Percentiles rank a stretch among this genome's conserved stretches.
These are phyloP conservation scores for Huiozyma sinensis DNA, from an alignment of 805 yeast genomes.

Conservation along the genomic window DNA sequence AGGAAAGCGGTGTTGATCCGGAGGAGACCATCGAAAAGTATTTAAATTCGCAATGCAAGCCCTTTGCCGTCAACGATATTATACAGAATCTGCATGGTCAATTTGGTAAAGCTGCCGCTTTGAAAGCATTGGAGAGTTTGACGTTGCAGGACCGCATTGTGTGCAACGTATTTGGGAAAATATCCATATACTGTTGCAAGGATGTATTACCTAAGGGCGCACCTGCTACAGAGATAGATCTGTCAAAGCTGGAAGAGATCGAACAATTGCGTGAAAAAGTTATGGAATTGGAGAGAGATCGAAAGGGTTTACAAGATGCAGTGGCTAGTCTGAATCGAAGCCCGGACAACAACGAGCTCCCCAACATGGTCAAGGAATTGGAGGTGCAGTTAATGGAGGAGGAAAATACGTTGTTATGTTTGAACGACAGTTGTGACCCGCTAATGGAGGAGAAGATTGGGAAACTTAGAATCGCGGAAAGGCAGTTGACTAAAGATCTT, in stretches of 20 bases:
- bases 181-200: conserved; percentile 33
- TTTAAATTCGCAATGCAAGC: conserved; percentile 35
- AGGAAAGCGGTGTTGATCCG: conserved; percentile 11
- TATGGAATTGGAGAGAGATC: conserved; percentile 12
- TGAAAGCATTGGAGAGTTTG: conserved; percentile 30
- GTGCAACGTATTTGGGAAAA: conserved; percentile 36
- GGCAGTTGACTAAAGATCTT: conserved; percentile 10
- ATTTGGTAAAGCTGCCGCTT: conserved; percentile 27
- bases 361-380: background rate
- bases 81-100: conserved; percentile 35
- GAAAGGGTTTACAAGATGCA: background rate
- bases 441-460: conserved; percentile 3
- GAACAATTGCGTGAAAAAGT: conserved; percentile 17
- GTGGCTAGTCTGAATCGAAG: background rate
- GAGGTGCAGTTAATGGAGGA: background rate
- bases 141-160: conserved; percentile 27
- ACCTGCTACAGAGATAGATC: conserved; percentile 3
- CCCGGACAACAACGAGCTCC: conserved; percentile 1
- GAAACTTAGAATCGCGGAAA: conserved; percentile 7
- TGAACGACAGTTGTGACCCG: background rate
- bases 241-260: conserved; percentile 9
- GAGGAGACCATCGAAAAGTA: conserved; percentile 30
- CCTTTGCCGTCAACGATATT: conserved; percentile 39
- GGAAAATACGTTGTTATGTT: background rate
- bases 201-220: conserved; percentile 18